These are phyloP conservation scores for Capronia americana DNA, from an alignment of 2,329 filamentous ascomycete species.

Conservation along the genomic window DNA sequence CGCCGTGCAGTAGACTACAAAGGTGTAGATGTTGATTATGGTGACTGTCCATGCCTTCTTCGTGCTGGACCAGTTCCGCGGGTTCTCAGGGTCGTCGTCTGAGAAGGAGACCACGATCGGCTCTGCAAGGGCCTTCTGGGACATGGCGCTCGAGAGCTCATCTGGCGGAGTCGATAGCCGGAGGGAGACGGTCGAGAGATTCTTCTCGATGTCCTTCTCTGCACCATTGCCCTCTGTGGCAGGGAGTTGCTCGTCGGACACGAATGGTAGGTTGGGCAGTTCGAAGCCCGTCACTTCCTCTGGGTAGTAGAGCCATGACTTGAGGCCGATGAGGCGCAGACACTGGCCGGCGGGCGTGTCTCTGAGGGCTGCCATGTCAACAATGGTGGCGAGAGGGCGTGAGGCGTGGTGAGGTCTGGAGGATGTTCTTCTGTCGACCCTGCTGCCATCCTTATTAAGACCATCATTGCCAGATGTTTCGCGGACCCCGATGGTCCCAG, in stretches of 20 bases:
- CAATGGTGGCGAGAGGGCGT: neutral
- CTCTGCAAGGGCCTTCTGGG: slow-evolving; percentile 16
- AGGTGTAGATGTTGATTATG: slow-evolving; percentile 48
- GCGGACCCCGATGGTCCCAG: neutral
- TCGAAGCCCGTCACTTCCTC: slow-evolving; percentile 30
- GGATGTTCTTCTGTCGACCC: slow-evolving; percentile 1
- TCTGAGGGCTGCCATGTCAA: slow-evolving; percentile 22
- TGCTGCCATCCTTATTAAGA: slow-evolving; percentile 10
- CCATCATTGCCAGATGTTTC: neutral
- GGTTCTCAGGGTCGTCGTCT: slow-evolving; percentile 56
- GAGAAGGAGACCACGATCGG: slow-evolving; percentile 45
- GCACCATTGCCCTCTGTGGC: neutral
- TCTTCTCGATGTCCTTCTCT: slow-evolving; percentile 23
- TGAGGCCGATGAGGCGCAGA: slow-evolving; percentile 28
- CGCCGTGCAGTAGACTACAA: slow-evolving; percentile 48
- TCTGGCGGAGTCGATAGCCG: slow-evolving; percentile 16
- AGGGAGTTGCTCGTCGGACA: slow-evolving; percentile 16
- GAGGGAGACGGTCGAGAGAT: slow-evolving; percentile 10
- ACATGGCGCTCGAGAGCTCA: slow-evolving; percentile 12
- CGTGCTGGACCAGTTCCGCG: slow-evolving; percentile 49
- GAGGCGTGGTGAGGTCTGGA: slow-evolving; percentile 4
- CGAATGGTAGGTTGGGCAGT: slow-evolving; percentile 20
- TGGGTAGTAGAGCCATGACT: slow-evolving; percentile 26
- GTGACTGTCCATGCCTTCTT: slow-evolving; percentile 51
- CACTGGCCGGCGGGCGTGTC: slow-evolving; percentile 32